Evolutionary conservation across 441 rosid genomes (phyloP), one percentile per base, ranked within the genome.

Genomic region (Rhodomyrtus psidioides): DNA sequence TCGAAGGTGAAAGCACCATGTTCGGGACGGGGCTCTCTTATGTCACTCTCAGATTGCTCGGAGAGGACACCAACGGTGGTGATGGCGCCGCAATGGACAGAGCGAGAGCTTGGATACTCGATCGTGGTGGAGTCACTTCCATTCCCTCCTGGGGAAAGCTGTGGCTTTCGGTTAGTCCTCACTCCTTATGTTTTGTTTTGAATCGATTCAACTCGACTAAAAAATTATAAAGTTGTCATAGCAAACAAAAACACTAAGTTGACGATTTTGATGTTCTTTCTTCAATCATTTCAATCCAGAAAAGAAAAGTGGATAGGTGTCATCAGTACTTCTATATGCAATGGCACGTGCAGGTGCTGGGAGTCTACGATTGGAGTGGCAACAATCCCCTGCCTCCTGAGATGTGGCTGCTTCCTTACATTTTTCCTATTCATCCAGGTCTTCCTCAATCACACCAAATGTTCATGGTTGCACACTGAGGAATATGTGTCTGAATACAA

Each of bases 61-160:
- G 94, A 26, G 95, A 95, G 88, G 92, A 84, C 83, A 82, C 87
- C 8, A 90, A 92, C 51, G 95, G 89, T 12, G 94, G 97, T 13
- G 89, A 92, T 74, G 94, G 93, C 4, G 93, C 51, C 51, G 51
- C 91, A 19, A 88, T 95, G 91, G 93, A 92, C 84, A 89, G 54
- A 44, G 97, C 92, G 2, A 92, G 93, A 49, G 86, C 60, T 53
- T 95, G 98, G 98, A 93, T 95, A 86, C 90, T 92, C 30, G 74
- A 91, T 53, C 95, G 84, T 24, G 97, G 96, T 62, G 93, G 96
- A 27, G 93, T 89, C 55, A 91, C 92, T 81, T 87, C 53, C 81
- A 90, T 91, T 51, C 92, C 97, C 2, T 94, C 97, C 2, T 94
- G 95, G 98, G 96, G 98, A 8, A 95, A 94, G 91, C 86, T 94